Base-by-base conservation (phyloP, 2,329 filamentous ascomycete genomes). In the Orbilia ellipsospora region DNA sequence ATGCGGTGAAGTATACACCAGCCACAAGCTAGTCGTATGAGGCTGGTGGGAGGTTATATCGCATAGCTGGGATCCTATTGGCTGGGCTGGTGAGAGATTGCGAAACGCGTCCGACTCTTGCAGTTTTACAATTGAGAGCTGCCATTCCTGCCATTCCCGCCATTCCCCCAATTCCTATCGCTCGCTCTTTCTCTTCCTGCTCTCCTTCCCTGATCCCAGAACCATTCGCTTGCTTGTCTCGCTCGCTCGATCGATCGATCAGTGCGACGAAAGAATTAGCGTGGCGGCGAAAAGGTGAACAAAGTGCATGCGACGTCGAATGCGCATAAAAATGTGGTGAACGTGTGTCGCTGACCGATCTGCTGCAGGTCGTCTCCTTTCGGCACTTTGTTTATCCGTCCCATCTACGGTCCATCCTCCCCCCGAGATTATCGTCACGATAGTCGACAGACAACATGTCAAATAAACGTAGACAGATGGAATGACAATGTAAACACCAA, bases 381-480 rank as follows among this genome's bases (percentile, higher is more conserved):
- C 45, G 59, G 59, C 59, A 62, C 45, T 62, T 52, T 62, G 59
- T 62, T 62, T 62, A 62, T 42, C 59, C 59, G 59, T 7, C 10
- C 28, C 42, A 45, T 45, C 42, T 31, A 7, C 28, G 7, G 3
- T 7, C 28, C 7, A 7, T 4, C 7, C 28, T 31, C 7, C 28
- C 31, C 10, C 31, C 10, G 3, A 36, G 6, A 36, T 10, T 36
- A 36, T 10, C 31, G 1, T 36, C 31, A 36, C 6, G 31, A 36
- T 36, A 6, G 31, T 36, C 31, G 31, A 10, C 23, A 36, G 31
- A 36, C 23, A 6, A 36, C 23, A 57, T 31, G 16, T 52, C 23
- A 31, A 31, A 26, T 31, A 13, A 20, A 26, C 15, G 4, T 31
- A 42, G 4, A 13, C 1, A 55, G 12, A 4, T 55, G 44, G 40